Evolutionary conservation across 2,329 filamentous ascomycete species (phyloP).

Genomic region (Aspergillus bombycis): DNA sequence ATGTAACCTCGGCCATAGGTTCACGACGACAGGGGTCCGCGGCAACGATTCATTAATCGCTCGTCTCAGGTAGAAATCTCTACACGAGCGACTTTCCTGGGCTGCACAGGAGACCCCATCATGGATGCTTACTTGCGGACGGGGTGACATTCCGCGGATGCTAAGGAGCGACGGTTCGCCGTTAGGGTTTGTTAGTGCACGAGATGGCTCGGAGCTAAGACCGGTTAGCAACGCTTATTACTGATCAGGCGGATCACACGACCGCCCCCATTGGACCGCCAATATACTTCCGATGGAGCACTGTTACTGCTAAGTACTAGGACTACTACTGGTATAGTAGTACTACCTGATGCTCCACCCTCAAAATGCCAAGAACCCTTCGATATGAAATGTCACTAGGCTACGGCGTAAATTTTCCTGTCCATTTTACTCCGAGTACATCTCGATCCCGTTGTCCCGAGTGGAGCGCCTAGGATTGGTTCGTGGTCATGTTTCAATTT

Average conservation of each 20-base stretch:
- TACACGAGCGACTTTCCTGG: background rate
- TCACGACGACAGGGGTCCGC: background rate
- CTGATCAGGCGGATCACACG: background rate
- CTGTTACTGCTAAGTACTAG: too few relatives aligned
- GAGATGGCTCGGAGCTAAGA: background rate
- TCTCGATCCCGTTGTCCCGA: background rate
- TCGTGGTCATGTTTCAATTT: background rate
- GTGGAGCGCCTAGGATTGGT: background rate
- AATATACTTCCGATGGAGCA: background rate
- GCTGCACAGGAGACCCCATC: background rate
- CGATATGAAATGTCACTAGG: background rate
- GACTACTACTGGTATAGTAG: too few relatives aligned
- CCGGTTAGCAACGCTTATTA: conserved; percentile 1
- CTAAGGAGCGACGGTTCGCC: background rate
- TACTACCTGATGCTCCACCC: background rate
- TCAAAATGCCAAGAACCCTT: background rate
- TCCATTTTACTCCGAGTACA: background rate
- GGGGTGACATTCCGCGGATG: background rate
- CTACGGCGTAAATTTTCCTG: background rate
- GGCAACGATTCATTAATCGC: background rate
- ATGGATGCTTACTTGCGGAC: background rate
- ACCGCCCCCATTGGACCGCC: background rate
- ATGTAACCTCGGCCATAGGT: background rate
- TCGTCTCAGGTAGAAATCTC: background rate
- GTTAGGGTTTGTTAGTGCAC: background rate